Percentiles rank a stretch among this genome's conserved stretches.
Conservation (phyloP, 768 basidiomycete genomes). For the Auricularia auricula-judae region DNA sequence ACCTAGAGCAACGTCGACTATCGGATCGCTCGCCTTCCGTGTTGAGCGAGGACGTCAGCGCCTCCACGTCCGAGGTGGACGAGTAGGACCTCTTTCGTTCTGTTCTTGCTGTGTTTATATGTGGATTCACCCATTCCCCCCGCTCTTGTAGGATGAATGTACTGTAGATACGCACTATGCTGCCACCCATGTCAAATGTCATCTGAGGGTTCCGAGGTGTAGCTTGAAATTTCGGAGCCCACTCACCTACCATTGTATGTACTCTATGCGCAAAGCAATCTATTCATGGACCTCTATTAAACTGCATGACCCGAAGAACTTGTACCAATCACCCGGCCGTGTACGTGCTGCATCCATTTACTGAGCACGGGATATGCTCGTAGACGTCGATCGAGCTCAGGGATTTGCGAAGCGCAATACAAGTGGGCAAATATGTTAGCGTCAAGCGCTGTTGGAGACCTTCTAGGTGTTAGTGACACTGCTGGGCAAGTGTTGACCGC, state of each 20-base stretch:
- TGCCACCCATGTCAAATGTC: neutral
- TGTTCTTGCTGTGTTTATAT: neutral
- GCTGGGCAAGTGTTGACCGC: neutral
- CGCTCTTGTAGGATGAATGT: neutral
- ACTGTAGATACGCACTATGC: neutral
- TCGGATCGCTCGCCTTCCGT: neutral
- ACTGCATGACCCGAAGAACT: neutral
- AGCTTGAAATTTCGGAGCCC: neutral
- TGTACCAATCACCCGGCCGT: neutral
- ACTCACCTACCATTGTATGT: neutral
- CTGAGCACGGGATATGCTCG: neutral
- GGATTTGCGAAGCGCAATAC: neutral
- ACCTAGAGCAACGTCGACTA: neutral
- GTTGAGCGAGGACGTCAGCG: neutral
- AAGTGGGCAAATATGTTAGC: slow-evolving; percentile 3
- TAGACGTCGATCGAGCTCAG: neutral
- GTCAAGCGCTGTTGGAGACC: slow-evolving; percentile 3
- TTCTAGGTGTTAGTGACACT: neutral
- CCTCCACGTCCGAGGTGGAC: neutral
- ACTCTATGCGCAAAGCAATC: neutral
- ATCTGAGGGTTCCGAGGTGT: neutral
- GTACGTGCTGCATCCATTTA: neutral
- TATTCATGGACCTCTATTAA: neutral
- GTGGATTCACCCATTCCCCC: neutral
- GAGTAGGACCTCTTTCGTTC: neutral